These are phyloP conservation scores for Neocatenulostroma microsporum DNA, from an alignment of 2,329 filamentous ascomycete species.

Conservation along the genomic window DNA sequence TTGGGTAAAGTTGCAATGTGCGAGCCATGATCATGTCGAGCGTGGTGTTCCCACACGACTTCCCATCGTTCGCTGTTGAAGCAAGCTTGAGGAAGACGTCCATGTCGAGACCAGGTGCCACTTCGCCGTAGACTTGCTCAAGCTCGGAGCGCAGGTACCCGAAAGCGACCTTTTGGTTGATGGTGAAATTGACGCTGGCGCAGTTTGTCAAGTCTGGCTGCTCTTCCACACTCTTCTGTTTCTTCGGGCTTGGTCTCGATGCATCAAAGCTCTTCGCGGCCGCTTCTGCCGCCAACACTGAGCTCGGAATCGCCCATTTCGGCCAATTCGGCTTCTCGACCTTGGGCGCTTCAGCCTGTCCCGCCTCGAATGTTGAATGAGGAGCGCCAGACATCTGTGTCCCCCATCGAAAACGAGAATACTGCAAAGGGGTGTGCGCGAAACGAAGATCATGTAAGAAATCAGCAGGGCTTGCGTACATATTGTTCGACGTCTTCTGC, in stretches of 20 bases:
- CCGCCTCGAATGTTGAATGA: slow-evolving; percentile 2
- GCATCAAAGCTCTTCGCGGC: not conserved
- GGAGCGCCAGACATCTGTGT: slow-evolving; percentile 10
- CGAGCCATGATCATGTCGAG: slow-evolving; percentile 12
- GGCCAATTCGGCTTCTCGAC: slow-evolving; percentile 3
- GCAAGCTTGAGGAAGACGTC: slow-evolving; percentile 20
- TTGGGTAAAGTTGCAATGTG: slow-evolving; percentile 11
- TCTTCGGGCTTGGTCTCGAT: slow-evolving; percentile 7
- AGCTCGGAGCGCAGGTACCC: slow-evolving; percentile 12
- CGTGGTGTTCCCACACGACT: slow-evolving; percentile 12
- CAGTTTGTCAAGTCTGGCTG: too few relatives aligned
- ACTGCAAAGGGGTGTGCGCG: slow-evolving; percentile 3
- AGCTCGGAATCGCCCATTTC: slow-evolving; percentile 6
- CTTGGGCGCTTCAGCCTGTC: not conserved
- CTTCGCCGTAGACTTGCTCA: slow-evolving; percentile 10
- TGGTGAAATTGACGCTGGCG: not conserved
- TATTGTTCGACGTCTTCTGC: slow-evolving; percentile 26
- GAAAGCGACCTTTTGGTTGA: slow-evolving; percentile 14
- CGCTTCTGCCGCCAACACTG: slow-evolving; percentile 1
- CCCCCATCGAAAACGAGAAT: slow-evolving; percentile 4
- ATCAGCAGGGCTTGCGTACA: slow-evolving; percentile 20
- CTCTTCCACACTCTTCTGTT: slow-evolving; percentile 10
- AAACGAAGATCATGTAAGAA: slow-evolving; percentile 5
- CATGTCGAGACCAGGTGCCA: slow-evolving; percentile 17
- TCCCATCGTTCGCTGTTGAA: slow-evolving; percentile 13